These are phyloP conservation scores for Colletotrichum sp. DNA, from an alignment of 2,329 filamentous ascomycete genomes.

Conservation along the genomic window DNA sequence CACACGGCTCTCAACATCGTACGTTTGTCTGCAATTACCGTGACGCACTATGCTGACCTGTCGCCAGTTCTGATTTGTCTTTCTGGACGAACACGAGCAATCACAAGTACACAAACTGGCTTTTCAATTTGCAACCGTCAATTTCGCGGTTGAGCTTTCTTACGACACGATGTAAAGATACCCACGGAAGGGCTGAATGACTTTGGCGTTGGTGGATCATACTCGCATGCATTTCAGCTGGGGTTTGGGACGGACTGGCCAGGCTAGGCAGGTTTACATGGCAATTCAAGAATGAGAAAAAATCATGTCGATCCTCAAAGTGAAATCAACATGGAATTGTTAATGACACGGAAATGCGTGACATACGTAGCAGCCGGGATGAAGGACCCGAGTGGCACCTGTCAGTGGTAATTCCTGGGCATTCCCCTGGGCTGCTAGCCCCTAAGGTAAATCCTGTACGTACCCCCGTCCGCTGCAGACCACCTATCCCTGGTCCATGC, in stretches of 20 bases:
- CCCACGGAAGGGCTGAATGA: constrained; percentile 7
- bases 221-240: not conserved
- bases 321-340: not conserved
- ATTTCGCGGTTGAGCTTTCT: not conserved
- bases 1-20: constrained; percentile 73
- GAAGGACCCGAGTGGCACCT: not conserved
- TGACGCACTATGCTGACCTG: not conserved
- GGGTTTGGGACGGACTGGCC: not conserved
- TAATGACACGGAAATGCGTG: not conserved
- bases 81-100: not conserved
- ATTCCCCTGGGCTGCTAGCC: not conserved
- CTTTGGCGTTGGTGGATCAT: constrained; percentile 4
- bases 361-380: not conserved
- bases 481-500: not conserved
- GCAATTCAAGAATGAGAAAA: not conserved
- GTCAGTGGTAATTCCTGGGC: not conserved
- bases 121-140: not conserved
- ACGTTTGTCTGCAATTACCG: constrained; percentile 6
- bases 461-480: not conserved
- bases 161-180: constrained; percentile 8
- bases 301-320: not conserved
- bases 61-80: constrained; percentile 6
- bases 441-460: not conserved
- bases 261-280: not conserved
- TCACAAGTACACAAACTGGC: not conserved